phyloP scores from a whole-genome alignment of 2,329 filamentous ascomycete species.

The Thelonectria rubi region DNA sequence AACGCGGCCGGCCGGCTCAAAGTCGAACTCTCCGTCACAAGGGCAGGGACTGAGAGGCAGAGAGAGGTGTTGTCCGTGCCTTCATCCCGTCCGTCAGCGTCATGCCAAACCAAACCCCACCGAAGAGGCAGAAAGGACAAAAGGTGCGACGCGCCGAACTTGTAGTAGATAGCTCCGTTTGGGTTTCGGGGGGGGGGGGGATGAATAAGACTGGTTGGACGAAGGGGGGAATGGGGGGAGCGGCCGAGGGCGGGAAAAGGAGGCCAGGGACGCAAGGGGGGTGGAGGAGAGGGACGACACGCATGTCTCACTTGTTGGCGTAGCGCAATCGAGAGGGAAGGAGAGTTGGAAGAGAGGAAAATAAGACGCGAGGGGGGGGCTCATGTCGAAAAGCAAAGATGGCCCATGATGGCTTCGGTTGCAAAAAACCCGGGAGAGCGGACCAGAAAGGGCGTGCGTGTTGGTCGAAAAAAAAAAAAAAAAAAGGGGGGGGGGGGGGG shows the following conservation, averaged over 20 bases:
- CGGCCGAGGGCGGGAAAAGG: too few species aligned
- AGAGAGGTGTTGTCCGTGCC: slow-evolving; percentile 5
- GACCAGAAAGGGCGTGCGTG: too few species aligned
- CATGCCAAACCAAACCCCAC: slow-evolving; percentile 2
- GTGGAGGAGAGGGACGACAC: background rate
- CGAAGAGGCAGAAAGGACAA: background rate
- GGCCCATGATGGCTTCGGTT: background rate
- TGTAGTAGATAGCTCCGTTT: background rate
- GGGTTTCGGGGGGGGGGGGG: too few species aligned
- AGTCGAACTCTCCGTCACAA: background rate
- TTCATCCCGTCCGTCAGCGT: background rate
- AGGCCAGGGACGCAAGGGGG: background rate
- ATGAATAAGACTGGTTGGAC: slow-evolving; percentile 7
- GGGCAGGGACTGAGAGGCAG: background rate
- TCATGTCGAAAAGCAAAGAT: slow-evolving; percentile 28
- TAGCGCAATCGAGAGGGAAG: too few species aligned
- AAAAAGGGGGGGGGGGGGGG: too few species aligned
- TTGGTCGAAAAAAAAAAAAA: too few species aligned
- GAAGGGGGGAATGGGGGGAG: slow-evolving; percentile 1
- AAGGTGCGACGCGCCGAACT: slow-evolving; percentile 16
- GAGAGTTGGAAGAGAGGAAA: too few species aligned
- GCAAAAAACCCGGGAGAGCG: slow-evolving; percentile 2
- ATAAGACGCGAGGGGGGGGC: too few species aligned
- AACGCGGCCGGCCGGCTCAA: background rate
- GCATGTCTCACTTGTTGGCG: slow-evolving; percentile 22